phyloP scores from a whole-genome alignment of 2,329 filamentous ascomycete species.

The Sarocladiaceae sp. region DNA sequence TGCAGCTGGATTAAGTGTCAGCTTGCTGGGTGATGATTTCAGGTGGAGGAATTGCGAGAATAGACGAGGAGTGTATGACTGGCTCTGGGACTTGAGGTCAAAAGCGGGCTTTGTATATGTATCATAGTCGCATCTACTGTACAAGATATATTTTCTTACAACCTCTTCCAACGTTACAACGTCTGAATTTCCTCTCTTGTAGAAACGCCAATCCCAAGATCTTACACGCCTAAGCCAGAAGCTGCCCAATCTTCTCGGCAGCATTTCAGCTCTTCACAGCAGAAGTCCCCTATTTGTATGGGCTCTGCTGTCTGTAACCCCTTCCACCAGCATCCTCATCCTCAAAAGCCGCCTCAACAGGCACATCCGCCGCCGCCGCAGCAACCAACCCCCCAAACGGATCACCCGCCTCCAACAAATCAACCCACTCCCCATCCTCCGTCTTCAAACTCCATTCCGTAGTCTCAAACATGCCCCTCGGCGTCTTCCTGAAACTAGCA shows the following conservation, averaged over 20 bases:
- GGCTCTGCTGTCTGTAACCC: constrained; percentile 48
- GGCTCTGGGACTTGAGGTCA: background rate
- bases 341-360: constrained; percentile 19
- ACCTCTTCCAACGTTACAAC: background rate
- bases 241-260: too few species aligned
- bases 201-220: background rate
- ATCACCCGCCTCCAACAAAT: constrained; percentile 69
- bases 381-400: constrained; percentile 58
- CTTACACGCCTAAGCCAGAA: background rate
- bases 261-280: too few species aligned
- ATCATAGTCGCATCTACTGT: constrained; percentile 11
- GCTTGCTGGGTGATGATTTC: background rate
- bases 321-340: constrained; percentile 32
- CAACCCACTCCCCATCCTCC: constrained; percentile 55
- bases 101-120: constrained; percentile 10
- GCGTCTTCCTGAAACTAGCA: constrained; percentile 62
- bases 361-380: constrained; percentile 36
- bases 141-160: constrained; percentile 5
- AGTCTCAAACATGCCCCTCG: constrained; percentile 72
- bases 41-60: constrained; percentile 9
- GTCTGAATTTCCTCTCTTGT: too few species aligned
- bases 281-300: constrained; percentile 10
- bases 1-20: background rate
- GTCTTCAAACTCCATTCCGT: constrained; percentile 83
- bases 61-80: constrained; percentile 1